phyloP scores from a whole-genome alignment of 768 basidiomycete species.

The Exidia glandulosa region DNA sequence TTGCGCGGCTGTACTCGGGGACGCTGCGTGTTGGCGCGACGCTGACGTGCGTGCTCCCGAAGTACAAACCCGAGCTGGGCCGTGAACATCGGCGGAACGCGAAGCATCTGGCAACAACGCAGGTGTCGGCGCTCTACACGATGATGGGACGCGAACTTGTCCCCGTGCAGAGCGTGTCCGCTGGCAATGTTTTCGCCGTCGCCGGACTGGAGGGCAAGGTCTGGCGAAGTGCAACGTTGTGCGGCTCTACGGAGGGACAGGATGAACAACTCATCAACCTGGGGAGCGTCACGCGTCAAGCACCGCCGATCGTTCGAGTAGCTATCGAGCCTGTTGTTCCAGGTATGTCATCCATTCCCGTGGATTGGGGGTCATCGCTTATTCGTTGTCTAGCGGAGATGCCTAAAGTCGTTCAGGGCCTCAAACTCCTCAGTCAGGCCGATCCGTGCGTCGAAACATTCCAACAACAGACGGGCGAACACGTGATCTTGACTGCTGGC shows the following conservation, averaged over 20 bases:
- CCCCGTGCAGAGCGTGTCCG: constrained; percentile 66
- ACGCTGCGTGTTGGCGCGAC: constrained; percentile 52
- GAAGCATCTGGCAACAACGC: constrained; percentile 46
- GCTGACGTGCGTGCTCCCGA: constrained; percentile 74
- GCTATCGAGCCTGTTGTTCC: constrained; percentile 74
- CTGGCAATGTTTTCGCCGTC: constrained; percentile 92
- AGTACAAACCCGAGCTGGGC: constrained; percentile 56
- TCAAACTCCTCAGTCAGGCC: constrained; percentile 83
- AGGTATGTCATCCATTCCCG: constrained; percentile 20
- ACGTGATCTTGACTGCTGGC: constrained; percentile 92
- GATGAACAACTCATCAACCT: constrained; percentile 65
- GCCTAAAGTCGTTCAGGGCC: constrained; percentile 75
- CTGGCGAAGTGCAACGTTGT: constrained; percentile 83
- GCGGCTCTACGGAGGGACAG: constrained; percentile 33
- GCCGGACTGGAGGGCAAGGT: constrained; percentile 84
- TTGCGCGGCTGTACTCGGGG: constrained; percentile 90
- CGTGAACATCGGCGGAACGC: constrained; percentile 60
- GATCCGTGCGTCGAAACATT: constrained; percentile 97
- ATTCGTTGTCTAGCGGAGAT: constrained; percentile 45
- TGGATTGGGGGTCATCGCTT: not conserved
- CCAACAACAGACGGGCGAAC: constrained; percentile 93
- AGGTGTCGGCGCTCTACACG: constrained; percentile 72
- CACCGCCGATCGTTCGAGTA: constrained; percentile 86
- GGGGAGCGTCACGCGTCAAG: constrained; percentile 58
- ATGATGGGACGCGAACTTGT: constrained; percentile 99